Conservation (phyloP, 352 stramenopile species). For the Pythium pyrilobum region DNA sequence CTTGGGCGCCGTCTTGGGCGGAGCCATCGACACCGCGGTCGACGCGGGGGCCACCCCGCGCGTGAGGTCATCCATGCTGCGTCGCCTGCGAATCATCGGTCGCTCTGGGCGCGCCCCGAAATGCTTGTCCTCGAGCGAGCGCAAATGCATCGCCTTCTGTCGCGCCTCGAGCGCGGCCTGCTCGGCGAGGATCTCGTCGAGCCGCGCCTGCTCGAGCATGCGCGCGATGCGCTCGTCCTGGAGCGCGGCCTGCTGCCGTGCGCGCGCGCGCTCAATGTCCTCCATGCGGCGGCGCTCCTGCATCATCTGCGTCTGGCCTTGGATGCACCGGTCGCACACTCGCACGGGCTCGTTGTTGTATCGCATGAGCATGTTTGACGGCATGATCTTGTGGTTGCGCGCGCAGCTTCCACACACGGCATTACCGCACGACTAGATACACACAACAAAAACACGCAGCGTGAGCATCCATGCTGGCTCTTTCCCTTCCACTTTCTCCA, state of each 20-base stretch:
- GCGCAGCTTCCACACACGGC: conserved; percentile 73
- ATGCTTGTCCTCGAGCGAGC: conserved; percentile 51
- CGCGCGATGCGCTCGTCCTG: conserved; percentile 65
- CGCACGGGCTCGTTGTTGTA: conserved; percentile 79
- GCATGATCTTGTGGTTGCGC: conserved; percentile 73
- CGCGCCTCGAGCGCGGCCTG: conserved; percentile 30
- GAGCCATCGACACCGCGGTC: conserved; percentile 20
- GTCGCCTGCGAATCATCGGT: conserved; percentile 30
- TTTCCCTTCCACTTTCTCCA: no score
- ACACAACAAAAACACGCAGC: no score
- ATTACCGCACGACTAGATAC: conserved; percentile 60
- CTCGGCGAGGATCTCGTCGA: conserved; percentile 44
- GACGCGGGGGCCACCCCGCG: background rate
- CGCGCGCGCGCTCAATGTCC: conserved; percentile 66
- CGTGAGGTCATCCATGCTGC: conserved; percentile 49
- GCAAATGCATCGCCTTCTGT: conserved; percentile 37
- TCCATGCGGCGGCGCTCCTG: conserved; percentile 59
- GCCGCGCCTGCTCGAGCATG: conserved; percentile 39
- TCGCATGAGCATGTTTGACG: conserved; percentile 48
- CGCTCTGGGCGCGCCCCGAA: conserved; percentile 46
- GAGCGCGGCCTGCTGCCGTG: conserved; percentile 58
- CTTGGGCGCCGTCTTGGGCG: conserved; percentile 22
- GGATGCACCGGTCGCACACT: conserved; percentile 76
- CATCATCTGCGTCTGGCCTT: conserved; percentile 70
- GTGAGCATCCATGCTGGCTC: no score